A percentile compares a stretch with the other conserved stretches of the same genome.
phyloP scores from a whole-genome alignment of 164 flowering plant genomes.

The Dillenia turbinata region DNA sequence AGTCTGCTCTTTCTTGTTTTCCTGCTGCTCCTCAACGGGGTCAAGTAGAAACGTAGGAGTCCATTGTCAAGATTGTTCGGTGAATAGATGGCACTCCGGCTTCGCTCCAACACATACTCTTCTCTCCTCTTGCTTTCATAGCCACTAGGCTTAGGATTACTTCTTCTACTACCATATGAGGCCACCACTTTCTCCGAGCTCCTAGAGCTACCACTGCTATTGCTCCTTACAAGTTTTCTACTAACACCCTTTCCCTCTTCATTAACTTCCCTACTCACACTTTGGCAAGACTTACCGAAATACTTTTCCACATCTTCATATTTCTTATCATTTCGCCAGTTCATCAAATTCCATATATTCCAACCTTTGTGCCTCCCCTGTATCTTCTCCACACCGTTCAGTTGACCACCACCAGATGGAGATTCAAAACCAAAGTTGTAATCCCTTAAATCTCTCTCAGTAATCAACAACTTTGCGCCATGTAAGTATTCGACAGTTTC shows the following conservation, averaged over 20 bases:
- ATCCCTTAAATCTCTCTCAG: slow-evolving; percentile 41
- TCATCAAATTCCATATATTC: slow-evolving; percentile 39
- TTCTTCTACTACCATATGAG: slow-evolving; percentile 9
- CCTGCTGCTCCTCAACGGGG: slow-evolving; percentile 60
- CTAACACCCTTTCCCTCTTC: slow-evolving; percentile 21
- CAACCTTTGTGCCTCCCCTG: slow-evolving; percentile 33
- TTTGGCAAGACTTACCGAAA: slow-evolving; percentile 11
- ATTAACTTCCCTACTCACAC: slow-evolving; percentile 10
- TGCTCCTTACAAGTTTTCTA: slow-evolving; percentile 35
- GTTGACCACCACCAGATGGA: slow-evolving; percentile 11
- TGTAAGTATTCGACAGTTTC: slow-evolving; percentile 38
- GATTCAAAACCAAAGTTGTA: slow-evolving; percentile 21
- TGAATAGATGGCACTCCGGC: slow-evolving; percentile 50
- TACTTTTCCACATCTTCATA: slow-evolving; percentile 11
- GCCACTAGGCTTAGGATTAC: slow-evolving; percentile 17
- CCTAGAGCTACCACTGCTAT: slow-evolving; percentile 31
- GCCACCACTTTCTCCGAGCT: slow-evolving; percentile 21
- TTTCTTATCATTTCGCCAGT: slow-evolving; percentile 19
- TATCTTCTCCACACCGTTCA: slow-evolving; percentile 29
- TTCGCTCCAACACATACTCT: slow-evolving; percentile 46
- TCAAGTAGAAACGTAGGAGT: slow-evolving; percentile 70
- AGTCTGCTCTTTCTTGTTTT: slow-evolving; percentile 39
- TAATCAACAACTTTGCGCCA: slow-evolving; percentile 45
- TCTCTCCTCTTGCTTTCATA: slow-evolving; percentile 40
- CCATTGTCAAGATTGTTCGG: slow-evolving; percentile 63